Conservation (phyloP, 2,329 filamentous ascomycete genomes). For the Penicillium fuscoglaucum region DNA sequence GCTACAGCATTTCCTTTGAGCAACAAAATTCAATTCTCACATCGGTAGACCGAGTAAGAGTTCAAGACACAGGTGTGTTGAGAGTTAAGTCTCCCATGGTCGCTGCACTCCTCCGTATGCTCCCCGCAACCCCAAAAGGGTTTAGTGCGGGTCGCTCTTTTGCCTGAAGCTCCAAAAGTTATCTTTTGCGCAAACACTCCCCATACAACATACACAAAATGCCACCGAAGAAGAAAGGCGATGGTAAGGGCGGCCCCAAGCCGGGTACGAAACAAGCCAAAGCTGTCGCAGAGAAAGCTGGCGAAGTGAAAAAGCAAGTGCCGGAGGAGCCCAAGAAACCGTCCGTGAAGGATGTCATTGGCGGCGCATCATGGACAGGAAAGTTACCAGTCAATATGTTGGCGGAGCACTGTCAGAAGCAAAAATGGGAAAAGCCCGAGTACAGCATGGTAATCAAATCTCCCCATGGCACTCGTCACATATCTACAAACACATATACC, state of each 20-base stretch:
- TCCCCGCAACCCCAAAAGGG: conserved; percentile 30
- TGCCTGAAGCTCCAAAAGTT: conserved; percentile 16
- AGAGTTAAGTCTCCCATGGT: conserved; percentile 1
- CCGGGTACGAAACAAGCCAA: conserved; percentile 44
- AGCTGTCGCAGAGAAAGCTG: conserved; percentile 37
- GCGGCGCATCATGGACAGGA: conserved; percentile 93
- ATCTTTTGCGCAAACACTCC: conserved; percentile 7
- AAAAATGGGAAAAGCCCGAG: conserved; percentile 92
- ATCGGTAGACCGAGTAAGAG: not conserved
- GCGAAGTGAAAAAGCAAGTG: conserved; percentile 34
- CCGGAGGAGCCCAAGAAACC: conserved; percentile 58
- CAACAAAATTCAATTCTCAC: not conserved
- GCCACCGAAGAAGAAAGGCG: conserved; percentile 45
- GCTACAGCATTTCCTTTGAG: not conserved
- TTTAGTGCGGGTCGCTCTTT: conserved; percentile 34
- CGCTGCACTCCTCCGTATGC: conserved; percentile 1
- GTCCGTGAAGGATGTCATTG: conserved; percentile 74
- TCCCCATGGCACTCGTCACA: not conserved
- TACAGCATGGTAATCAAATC: conserved; percentile 68
- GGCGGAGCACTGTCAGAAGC: conserved; percentile 91
- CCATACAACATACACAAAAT: conserved; percentile 26
- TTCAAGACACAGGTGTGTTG: not conserved
- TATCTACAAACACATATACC: not conserved
- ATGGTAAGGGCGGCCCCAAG: conserved; percentile 42
- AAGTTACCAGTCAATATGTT: conserved; percentile 93